Percentiles rank a stretch among this genome's conserved stretches.
phyloP scores from a whole-genome alignment of 1,284 basidiomycete species.

The Amylostereum chailletii region DNA sequence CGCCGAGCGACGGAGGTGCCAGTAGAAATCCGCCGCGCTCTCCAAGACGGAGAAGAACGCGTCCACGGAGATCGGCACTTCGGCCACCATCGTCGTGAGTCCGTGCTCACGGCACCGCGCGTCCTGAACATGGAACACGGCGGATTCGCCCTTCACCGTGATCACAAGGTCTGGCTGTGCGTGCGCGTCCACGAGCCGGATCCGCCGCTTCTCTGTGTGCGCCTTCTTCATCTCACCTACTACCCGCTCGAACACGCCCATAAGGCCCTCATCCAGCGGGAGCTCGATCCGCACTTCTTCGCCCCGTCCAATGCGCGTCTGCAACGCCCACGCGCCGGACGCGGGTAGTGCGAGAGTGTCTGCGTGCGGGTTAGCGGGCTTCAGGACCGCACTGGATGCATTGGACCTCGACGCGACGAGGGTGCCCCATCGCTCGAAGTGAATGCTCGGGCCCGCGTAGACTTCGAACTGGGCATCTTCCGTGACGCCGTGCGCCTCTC shows the following conservation, averaged over 20 bases:
- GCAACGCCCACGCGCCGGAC: not conserved
- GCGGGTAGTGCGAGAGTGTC: not conserved
- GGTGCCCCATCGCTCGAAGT: not conserved
- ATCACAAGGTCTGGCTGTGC: not conserved
- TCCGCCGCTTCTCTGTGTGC: not conserved
- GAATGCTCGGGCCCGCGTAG: not conserved
- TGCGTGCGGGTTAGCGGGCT: not conserved
- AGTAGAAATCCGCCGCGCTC: conserved; percentile 2
- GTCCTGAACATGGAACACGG: not conserved
- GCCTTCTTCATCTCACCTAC: not conserved
- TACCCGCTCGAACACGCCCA: not conserved
- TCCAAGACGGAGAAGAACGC: not conserved
- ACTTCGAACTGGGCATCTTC: conserved; percentile 7
- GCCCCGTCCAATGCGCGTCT: not conserved
- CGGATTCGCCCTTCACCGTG: not conserved
- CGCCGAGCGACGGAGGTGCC: conserved; percentile 3
- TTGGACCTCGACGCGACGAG: not conserved
- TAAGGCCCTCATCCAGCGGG: not conserved
- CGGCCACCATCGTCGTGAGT: not conserved
- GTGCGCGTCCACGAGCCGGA: not conserved
- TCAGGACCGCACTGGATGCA: not conserved
- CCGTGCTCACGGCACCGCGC: not conserved
- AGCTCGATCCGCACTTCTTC: conserved; percentile 1
- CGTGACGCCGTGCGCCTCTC: conserved; percentile 13
- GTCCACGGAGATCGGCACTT: not conserved